Percentiles rank a stretch among this genome's conserved stretches.
These are phyloP conservation scores for Saxispiralis lemnorum DNA, from an alignment of 495 filamentous ascomycete genomes.

Conservation along the genomic window DNA sequence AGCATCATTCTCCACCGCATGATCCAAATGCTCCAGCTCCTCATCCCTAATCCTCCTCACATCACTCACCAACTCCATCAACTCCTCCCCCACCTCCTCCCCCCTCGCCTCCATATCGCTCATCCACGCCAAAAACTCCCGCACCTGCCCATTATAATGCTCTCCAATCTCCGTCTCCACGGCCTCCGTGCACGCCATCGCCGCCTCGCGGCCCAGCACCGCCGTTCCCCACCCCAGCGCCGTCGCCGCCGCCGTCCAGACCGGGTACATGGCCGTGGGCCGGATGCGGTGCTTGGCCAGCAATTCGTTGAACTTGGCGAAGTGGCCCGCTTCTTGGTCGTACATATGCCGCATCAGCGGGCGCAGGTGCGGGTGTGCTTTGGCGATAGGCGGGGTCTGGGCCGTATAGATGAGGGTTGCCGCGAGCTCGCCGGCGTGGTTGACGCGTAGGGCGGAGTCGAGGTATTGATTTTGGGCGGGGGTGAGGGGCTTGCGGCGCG, in stretches of 20 bases:
- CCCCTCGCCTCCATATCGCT: constrained; percentile 43
- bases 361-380: constrained; percentile 66
- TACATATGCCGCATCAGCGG: constrained; percentile 95
- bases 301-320: constrained; percentile 67
- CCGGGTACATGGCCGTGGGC: constrained; percentile 80
- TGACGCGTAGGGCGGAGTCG: constrained; percentile 44
- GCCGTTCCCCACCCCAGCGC: constrained; percentile 80
- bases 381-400: constrained; percentile 44
- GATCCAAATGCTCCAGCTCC: constrained; percentile 90
- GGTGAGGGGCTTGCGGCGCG: constrained; percentile 45
- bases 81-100: constrained; percentile 60
- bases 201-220: constrained; percentile 77
- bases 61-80: constrained; percentile 52
- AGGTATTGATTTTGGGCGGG: constrained; percentile 56
- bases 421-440: constrained; percentile 30
- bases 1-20: constrained; percentile 81
- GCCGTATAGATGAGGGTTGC: constrained; percentile 34
- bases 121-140: constrained; percentile 63
- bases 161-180: constrained; percentile 95
- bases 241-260: constrained; percentile 73
- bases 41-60: constrained; percentile 82
- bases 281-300: constrained; percentile 78
- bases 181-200: constrained; percentile 97
- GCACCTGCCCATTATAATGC: constrained; percentile 88
- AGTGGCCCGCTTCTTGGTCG: constrained; percentile 81